A percentile compares a stretch with the other conserved stretches of the same genome.
phyloP scores from a whole-genome alignment of 2,329 filamentous ascomycete genomes.

The Alternaria rosae region DNA sequence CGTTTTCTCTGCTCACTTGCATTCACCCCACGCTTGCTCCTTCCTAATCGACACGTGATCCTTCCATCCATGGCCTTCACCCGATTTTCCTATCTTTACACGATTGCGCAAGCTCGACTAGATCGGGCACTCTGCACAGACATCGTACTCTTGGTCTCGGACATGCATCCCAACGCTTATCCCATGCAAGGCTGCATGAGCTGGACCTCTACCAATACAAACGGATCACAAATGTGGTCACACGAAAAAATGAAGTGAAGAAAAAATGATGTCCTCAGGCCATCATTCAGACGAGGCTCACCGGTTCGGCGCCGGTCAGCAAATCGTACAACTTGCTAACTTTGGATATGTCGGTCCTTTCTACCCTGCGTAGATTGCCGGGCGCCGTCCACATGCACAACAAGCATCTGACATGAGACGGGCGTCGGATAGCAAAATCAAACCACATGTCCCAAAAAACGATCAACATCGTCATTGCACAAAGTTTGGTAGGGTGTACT shows the following conservation, averaged over 20 bases:
- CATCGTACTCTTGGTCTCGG: slow-evolving; percentile 2
- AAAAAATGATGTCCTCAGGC: not conserved
- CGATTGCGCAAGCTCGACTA: not conserved
- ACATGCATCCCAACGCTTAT: slow-evolving; percentile 1
- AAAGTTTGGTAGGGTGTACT: not conserved
- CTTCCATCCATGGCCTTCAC: not conserved
- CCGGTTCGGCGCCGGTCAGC: not conserved
- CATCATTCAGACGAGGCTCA: not conserved
- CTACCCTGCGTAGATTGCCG: not conserved
- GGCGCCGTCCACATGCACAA: not conserved
- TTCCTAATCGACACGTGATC: not conserved
- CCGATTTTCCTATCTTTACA: not conserved
- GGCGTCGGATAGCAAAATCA: not conserved
- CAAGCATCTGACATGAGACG: not conserved
- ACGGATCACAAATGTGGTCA: not conserved
- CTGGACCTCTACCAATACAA: not conserved
- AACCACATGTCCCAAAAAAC: not conserved
- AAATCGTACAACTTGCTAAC: not conserved
- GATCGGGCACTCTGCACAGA: not conserved
- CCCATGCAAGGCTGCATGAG: slow-evolving; percentile 7
- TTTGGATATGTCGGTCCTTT: not conserved
- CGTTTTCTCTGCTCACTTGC: not conserved
- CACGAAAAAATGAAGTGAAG: not conserved
- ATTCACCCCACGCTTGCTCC: not conserved
- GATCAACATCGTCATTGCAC: not conserved